These are phyloP conservation scores for Raffaelea arxii DNA, from an alignment of 2,329 filamentous ascomycete species.

Conservation along the genomic window DNA sequence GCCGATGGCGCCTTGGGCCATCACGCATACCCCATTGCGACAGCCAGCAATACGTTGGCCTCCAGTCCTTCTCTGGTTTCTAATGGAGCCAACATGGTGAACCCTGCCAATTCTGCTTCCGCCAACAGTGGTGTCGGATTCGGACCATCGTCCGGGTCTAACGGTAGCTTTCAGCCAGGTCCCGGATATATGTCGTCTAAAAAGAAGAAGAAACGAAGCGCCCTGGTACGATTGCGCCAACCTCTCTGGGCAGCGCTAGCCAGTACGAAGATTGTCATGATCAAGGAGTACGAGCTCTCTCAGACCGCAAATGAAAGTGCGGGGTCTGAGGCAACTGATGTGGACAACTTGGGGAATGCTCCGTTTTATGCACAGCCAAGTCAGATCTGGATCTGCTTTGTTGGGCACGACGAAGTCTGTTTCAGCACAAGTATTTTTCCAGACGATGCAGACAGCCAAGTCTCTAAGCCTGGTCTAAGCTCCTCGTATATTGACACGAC, in stretches of 20 bases:
- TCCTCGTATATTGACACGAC: slow-evolving; percentile 50
- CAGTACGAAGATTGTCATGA: slow-evolving; percentile 92
- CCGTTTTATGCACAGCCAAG: slow-evolving; percentile 61
- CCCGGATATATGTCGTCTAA: slow-evolving; percentile 49
- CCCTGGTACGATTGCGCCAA: slow-evolving; percentile 81
- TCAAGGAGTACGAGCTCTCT: slow-evolving; percentile 82
- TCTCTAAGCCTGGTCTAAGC: slow-evolving; percentile 3
- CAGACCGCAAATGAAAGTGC: slow-evolving; percentile 64
- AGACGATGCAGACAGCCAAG: slow-evolving; percentile 24
- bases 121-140: background rate
- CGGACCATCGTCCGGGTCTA: background rate
- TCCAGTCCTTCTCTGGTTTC: background rate
- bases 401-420: slow-evolving; percentile 67
- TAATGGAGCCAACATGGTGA: background rate
- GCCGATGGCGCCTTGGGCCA: no score
- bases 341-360: slow-evolving; percentile 67
- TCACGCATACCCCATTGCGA: no score
- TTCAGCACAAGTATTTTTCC: slow-evolving; percentile 63
- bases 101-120: background rate
- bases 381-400: slow-evolving; percentile 73
- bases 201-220: slow-evolving; percentile 83
- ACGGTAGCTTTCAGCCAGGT: background rate
- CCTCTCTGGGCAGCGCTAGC: slow-evolving; percentile 90
- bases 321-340: slow-evolving; percentile 65
- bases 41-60: no score